These are phyloP conservation scores for Cyphellophora europaea DNA, from an alignment of 2,329 filamentous ascomycete species.

Conservation along the genomic window DNA sequence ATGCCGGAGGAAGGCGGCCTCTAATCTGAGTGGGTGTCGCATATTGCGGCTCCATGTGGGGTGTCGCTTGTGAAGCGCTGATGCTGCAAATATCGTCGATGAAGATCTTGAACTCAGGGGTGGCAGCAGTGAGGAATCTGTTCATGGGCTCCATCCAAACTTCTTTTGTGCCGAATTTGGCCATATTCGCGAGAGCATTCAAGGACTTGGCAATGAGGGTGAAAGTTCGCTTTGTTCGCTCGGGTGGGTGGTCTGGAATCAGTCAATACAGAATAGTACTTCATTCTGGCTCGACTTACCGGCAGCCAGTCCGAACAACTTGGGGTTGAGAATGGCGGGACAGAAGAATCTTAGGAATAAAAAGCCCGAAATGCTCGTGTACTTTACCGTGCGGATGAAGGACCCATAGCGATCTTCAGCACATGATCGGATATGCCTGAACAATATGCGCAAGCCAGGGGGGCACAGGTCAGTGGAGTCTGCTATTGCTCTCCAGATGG, in stretches of 20 bases:
- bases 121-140: slow-evolving; percentile 65
- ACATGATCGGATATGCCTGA: slow-evolving; percentile 84
- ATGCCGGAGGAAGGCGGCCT: slow-evolving; percentile 66
- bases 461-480: slow-evolving; percentile 67
- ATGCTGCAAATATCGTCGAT: slow-evolving; percentile 82
- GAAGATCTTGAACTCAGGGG: slow-evolving; percentile 74
- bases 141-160: slow-evolving; percentile 99
- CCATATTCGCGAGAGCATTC: slow-evolving; percentile 83
- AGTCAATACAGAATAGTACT: slow-evolving; percentile 16
- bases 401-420: slow-evolving; percentile 92
- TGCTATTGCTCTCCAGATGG: slow-evolving; percentile 77
- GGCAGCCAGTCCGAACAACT: slow-evolving; percentile 78
- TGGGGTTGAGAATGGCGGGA: slow-evolving; percentile 90
- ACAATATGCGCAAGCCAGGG: slow-evolving; percentile 70
- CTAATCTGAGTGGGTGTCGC: slow-evolving; percentile 88
- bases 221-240: slow-evolving; percentile 74
- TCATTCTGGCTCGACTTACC: slow-evolving; percentile 38
- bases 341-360: slow-evolving; percentile 92
- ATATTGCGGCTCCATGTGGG: slow-evolving; percentile 55
- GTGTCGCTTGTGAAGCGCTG: slow-evolving; percentile 56
- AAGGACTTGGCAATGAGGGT: slow-evolving; percentile 88
- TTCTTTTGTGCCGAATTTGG: slow-evolving; percentile 86
- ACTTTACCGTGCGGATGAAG: slow-evolving; percentile 78
- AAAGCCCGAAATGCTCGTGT: slow-evolving; percentile 92
- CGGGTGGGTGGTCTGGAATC: slow-evolving; percentile 63